These are phyloP conservation scores for Cenchrus purpureus DNA, from an alignment of 176 grass and related monocot species.

Conservation along the genomic window DNA sequence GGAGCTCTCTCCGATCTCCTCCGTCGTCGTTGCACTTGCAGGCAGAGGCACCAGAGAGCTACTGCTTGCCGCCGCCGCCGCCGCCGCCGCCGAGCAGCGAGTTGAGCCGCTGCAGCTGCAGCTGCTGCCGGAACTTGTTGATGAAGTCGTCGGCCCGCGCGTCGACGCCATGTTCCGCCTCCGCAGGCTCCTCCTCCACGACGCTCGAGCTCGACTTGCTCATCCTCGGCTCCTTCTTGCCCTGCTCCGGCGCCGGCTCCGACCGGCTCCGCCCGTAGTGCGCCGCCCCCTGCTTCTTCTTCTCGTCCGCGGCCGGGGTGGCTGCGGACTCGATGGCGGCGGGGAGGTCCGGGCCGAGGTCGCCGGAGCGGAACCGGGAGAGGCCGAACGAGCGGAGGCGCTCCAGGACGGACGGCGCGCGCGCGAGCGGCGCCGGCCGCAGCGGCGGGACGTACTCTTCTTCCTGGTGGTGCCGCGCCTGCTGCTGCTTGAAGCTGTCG, in stretches of 20 bases:
- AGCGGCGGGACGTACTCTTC: slow-evolving; percentile 34
- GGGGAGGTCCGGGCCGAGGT: slow-evolving; percentile 22
- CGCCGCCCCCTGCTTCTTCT: neutral
- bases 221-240: slow-evolving; percentile 37
- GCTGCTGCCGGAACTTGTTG: slow-evolving; percentile 68
- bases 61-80: slow-evolving; percentile 41
- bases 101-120: slow-evolving; percentile 84
- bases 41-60: neutral
- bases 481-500: slow-evolving; percentile 57
- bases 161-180: slow-evolving; percentile 34
- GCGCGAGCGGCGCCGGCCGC: slow-evolving; percentile 35
- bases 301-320: neutral
- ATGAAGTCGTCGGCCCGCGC: slow-evolving; percentile 74
- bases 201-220: slow-evolving; percentile 48
- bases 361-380: slow-evolving; percentile 63
- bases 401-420: slow-evolving; percentile 65
- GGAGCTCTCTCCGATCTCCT: neutral
- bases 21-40: neutral
- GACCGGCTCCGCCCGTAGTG: slow-evolving; percentile 62
- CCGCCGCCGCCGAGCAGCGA: slow-evolving; percentile 48
- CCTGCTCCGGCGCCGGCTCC: slow-evolving; percentile 49
- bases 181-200: neutral
- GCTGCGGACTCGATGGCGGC: neutral
- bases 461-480: neutral
- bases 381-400: slow-evolving; percentile 73